Evolutionary conservation across 441 rosid genomes (phyloP).

Genomic region (Pelargonium australe): DNA sequence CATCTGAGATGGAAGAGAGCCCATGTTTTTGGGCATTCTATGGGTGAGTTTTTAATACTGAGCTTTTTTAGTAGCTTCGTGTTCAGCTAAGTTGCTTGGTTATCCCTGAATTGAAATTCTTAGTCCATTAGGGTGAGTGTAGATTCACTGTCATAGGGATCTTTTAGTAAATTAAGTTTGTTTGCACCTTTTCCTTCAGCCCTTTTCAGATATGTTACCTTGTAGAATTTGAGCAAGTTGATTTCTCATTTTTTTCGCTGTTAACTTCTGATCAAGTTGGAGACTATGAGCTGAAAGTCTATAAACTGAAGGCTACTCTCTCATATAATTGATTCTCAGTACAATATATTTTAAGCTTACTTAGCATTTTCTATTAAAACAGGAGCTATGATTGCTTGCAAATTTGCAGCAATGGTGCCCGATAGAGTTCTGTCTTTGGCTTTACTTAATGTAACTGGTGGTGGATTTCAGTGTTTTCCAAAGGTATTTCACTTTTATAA

Average conservation of each 20-base stretch:
- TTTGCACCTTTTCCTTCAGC: no score
- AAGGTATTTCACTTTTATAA: constrained; percentile 47
- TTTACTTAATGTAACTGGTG: constrained; percentile 90
- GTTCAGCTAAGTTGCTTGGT: background rate
- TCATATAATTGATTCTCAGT: background rate
- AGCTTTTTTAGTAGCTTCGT: background rate
- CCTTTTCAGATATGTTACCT: no score
- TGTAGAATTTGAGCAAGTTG: background rate
- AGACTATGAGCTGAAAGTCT: background rate
- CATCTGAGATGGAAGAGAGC: constrained; percentile 86
- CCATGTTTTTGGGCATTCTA: constrained; percentile 89
- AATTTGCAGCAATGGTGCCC: constrained; percentile 83
- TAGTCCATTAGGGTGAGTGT: no score
- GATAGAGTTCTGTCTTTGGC: constrained; percentile 75
- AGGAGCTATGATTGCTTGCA: constrained; percentile 98
- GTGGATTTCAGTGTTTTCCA: constrained; percentile 88
- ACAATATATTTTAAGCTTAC: background rate
- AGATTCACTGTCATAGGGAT: no score
- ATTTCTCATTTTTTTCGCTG: background rate
- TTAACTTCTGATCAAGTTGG: background rate
- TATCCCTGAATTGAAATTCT: background rate
- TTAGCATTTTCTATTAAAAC: constrained; percentile 15
- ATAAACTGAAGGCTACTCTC: background rate
- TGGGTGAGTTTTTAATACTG: constrained; percentile 49
- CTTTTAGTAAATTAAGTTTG: no score